Base-by-base conservation (phyloP, 75 land plant species). In the Picea sitchensis region DNA sequence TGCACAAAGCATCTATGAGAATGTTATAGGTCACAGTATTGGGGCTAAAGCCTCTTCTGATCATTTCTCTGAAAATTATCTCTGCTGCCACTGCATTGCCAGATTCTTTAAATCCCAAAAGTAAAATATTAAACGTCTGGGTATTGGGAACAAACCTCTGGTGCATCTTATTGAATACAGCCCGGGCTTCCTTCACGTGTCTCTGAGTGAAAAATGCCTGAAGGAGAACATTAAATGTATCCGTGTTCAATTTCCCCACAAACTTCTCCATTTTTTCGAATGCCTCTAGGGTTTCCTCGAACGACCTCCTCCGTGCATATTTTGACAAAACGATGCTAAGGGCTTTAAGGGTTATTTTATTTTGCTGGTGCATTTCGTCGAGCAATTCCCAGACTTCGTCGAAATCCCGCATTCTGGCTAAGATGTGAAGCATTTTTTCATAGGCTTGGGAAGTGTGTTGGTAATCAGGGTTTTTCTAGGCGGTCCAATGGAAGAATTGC, bases 1-100 rank as follows among this genome's bases (percentile, higher is more conserved):
- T 91, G 79, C 91, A 91, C 75, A 92, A 86, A 4, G 88, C 90
- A 87, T 91, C 91, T 26, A 91, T 85, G 51, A 94, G 61, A 2
- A 92, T 83, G 56, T 82, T 87, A 76, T 87, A 93, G 0, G 91
- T 86, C 1, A 86, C 77, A n/a, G 41, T 36, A 65, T 88, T 83
- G 1, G 94, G 93, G 62, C 82, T 80, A 65, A 86, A 90, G 15
- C 94, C 94, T 63, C 92, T 82, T 15, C 72, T 36, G 12, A 83
- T 32, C 86, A 86, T 82, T 21, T 92, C 92, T 56, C 90, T 87
- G 51, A 85, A 92, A 59, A 92, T 87, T 11, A 86, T 14, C 73
- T 92, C 90, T n/a, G 87, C 78, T 4, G 89, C 84, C 41, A 72
- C 65, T 1, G 90, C 58, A 84, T 90, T 64, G 15, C 89, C 82